Conservation (phyloP, 257 asterid species). For the Datura wrightii region DNA sequence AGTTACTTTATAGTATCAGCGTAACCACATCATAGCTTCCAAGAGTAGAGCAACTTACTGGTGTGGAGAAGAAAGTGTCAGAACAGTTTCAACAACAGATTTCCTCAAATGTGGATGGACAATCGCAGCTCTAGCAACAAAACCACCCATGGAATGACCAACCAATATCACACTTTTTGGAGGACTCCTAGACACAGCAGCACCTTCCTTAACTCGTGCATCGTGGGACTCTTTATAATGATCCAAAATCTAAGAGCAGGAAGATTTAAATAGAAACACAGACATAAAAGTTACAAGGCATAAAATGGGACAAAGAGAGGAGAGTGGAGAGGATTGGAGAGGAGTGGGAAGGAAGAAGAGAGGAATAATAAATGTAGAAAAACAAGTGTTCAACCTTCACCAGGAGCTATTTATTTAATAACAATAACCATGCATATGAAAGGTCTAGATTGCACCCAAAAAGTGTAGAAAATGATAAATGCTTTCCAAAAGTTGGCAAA, state of each 20-base stretch:
- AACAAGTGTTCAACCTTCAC: not conserved
- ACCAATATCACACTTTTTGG: slow-evolving; percentile 91
- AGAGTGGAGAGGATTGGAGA: not conserved
- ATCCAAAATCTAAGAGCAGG: slow-evolving; percentile 68
- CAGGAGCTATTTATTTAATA: slow-evolving; percentile 13
- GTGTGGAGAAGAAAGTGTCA: slow-evolving; percentile 96
- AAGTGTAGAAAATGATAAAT: not conserved
- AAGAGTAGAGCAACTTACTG: slow-evolving; percentile 60
- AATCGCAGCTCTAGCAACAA: slow-evolving; percentile 95
- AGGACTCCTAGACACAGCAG: slow-evolving; percentile 59
- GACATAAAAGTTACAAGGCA: slow-evolving; percentile 20
- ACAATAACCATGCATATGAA: slow-evolving; percentile 12
- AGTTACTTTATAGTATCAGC: slow-evolving; percentile 35
- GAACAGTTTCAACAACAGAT: slow-evolving; percentile 85
- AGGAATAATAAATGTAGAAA: slow-evolving; percentile 1
- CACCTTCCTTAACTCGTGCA: slow-evolving; percentile 72
- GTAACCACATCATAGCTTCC: slow-evolving; percentile 30
- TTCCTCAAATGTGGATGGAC: slow-evolving; percentile 89
- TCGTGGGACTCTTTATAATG: slow-evolving; percentile 72
- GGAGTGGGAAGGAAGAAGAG: slow-evolving; percentile 20
- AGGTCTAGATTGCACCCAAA: not conserved
- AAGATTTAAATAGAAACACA: slow-evolving; percentile 18
- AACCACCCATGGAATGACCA: slow-evolving; percentile 99
- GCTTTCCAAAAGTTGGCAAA: not conserved
- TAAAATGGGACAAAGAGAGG: not conserved